Base-by-base conservation (phyloP, 2,329 filamentous ascomycete genomes). In the Didymella keratinophila region DNA sequence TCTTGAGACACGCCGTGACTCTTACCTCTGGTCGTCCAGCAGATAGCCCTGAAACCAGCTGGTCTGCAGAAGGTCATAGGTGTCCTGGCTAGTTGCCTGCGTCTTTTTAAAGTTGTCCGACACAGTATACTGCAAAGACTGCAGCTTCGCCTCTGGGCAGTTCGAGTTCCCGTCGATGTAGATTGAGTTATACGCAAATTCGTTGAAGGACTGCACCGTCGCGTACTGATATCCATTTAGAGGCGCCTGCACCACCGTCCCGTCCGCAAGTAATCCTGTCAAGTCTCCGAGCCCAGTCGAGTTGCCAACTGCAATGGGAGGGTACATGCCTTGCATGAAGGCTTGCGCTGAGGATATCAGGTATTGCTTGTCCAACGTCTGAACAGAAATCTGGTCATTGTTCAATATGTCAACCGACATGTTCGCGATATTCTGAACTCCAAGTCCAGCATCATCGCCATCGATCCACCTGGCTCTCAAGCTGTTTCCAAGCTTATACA, bases 271-370 rank as follows among this genome's bases (percentile, higher is more conserved):
- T 10, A 79, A 64, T 18, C 75, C 78, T n/a, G 77, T 72, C 6
- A 73, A 67, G 57, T 78, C 73, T 9, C 58, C 56, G 16, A 56
- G 23, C 21, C 60, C 63, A 10, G 60, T 68, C 9, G 60, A 54
- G 27, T 67, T 72, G 21, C 39, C 47, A 4, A 77, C 71, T 3
- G 71, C 68, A 46, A 73, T 71, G 1, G 85, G 84, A 32, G 86
- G 86, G 68, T 87, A 88, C 10, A 88, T 73, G 8, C 84, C 85
- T 69, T 87, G 85, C 78, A 88, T 80, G 65, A 87, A 87, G 2
- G 86, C 85, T 63, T 85, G 82, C 12, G 85, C 84, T 3, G 84
- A 85, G 1, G 81, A 81, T 32, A 81, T 69, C 2, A 80, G 78
- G 53, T 79, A 80, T 57, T 83, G 79, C 30, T 79, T 75, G 25